Conservation (phyloP, 2,329 filamentous ascomycete genomes). For the Diaporthe capsici region DNA sequence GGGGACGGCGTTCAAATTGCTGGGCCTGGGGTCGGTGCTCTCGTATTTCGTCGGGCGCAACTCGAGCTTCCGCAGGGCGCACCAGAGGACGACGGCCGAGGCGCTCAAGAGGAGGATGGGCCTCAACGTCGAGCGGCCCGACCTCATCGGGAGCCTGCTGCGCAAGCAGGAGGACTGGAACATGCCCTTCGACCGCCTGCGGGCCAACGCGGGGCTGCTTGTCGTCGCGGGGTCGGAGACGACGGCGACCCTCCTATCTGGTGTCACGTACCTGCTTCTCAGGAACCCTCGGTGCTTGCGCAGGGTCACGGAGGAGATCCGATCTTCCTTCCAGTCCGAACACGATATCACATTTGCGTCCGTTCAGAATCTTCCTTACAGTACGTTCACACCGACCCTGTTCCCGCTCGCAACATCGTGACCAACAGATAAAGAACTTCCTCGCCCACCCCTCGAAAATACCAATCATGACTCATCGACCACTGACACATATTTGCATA, state of each 20-base stretch:
- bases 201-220: constrained; percentile 41
- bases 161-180: constrained; percentile 44
- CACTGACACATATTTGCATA: constrained; percentile 12
- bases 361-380: constrained; percentile 52
- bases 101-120: constrained; percentile 43
- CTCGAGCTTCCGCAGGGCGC: not conserved
- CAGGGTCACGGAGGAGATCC: constrained; percentile 56
- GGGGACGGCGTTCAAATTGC: constrained; percentile 26
- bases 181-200: constrained; percentile 39
- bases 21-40: constrained; percentile 37
- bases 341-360: constrained; percentile 54
- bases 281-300: constrained; percentile 49
- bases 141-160: constrained; percentile 48
- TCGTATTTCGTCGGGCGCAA: not conserved
- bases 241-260: constrained; percentile 51
- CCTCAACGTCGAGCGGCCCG: constrained; percentile 43
- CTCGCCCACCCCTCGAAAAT: not conserved
- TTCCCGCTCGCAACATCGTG: not conserved
- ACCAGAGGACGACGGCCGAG: not conserved
- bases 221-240: constrained; percentile 53
- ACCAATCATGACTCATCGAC: no score
- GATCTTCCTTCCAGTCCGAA: constrained; percentile 50
- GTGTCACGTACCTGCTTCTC: constrained; percentile 48
- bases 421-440: no score
- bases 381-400: constrained; percentile 57